These are phyloP conservation scores for Spizellomyces sp. DNA, from an alignment of 192 early-diverging fungal species.

Conservation along the genomic window DNA sequence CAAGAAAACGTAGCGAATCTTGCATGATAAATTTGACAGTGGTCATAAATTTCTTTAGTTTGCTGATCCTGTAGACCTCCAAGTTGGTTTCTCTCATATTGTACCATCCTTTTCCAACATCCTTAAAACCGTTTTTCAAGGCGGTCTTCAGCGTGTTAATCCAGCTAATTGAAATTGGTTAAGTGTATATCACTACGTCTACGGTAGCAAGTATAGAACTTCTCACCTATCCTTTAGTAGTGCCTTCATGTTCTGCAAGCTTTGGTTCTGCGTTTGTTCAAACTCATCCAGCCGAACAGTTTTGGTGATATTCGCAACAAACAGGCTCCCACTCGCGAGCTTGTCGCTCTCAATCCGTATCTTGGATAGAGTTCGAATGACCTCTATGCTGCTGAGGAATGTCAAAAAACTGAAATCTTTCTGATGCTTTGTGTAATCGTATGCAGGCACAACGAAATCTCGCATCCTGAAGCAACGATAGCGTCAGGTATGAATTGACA, in stretches of 20 bases:
- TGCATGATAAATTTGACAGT: slow-evolving; percentile 68
- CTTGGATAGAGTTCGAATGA: slow-evolving; percentile 52
- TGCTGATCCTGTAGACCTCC: slow-evolving; percentile 63
- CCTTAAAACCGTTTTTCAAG: slow-evolving; percentile 57
- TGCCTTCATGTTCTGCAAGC: slow-evolving; percentile 52
- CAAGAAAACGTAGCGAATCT: slow-evolving; percentile 56
- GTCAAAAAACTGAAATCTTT: slow-evolving; percentile 53
- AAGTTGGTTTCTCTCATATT: slow-evolving; percentile 64
- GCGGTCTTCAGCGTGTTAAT: slow-evolving; percentile 49
- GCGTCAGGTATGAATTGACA: too few relatives aligned
- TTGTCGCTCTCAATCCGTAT: slow-evolving; percentile 58
- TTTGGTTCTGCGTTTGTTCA: slow-evolving; percentile 57
- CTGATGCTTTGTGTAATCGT: slow-evolving; percentile 44
- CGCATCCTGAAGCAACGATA: neutral
- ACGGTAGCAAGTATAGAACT: neutral
- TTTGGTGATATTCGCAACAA: slow-evolving; percentile 50
- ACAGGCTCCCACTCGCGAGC: slow-evolving; percentile 40
- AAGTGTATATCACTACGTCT: neutral
- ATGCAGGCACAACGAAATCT: slow-evolving; percentile 31
- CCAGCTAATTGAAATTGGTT: slow-evolving; percentile 43
- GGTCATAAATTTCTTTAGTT: slow-evolving; percentile 62
- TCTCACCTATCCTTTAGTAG: slow-evolving; percentile 54
- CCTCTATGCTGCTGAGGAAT: slow-evolving; percentile 58
- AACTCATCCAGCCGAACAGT: slow-evolving; percentile 63
- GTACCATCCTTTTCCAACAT: slow-evolving; percentile 70